Conservation (phyloP, 805 yeast genomes). For the Teunomyces atbi region DNA sequence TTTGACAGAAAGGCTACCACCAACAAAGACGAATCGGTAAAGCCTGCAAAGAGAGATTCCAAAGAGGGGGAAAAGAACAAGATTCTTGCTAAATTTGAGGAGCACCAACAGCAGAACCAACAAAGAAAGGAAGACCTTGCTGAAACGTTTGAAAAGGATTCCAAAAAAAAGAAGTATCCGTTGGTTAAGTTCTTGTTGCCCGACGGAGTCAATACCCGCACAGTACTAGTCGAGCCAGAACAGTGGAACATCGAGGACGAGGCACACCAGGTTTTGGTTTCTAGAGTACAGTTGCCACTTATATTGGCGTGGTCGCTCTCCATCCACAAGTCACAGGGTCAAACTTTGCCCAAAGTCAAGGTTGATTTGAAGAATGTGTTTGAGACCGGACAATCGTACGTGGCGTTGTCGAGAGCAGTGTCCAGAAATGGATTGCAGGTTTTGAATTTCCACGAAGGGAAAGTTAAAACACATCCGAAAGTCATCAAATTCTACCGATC, state of each 20-base stretch:
- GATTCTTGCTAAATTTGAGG: not conserved
- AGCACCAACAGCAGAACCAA: constrained; percentile 22
- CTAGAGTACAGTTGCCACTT: constrained; percentile 79
- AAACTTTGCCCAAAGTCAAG: constrained; percentile 70
- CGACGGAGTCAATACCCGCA: constrained; percentile 65
- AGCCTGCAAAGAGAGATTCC: not conserved
- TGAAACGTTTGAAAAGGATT: constrained; percentile 40
- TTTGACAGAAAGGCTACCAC: constrained; percentile 8
- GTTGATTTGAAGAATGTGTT: constrained; percentile 77
- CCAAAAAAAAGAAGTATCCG: constrained; percentile 57
- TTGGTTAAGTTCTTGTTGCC: constrained; percentile 72
- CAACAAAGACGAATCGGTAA: not conserved
- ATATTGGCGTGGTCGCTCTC: constrained; percentile 96
- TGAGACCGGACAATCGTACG: constrained; percentile 95
- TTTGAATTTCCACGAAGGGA: constrained; percentile 60
- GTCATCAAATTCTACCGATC: constrained; percentile 69
- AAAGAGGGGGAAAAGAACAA: constrained; percentile 1
- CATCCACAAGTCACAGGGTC: constrained; percentile 95
- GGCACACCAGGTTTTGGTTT: constrained; percentile 60
- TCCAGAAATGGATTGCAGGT: constrained; percentile 82
- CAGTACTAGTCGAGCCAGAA: constrained; percentile 80
- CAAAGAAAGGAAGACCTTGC: constrained; percentile 49
- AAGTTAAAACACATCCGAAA: constrained; percentile 66
- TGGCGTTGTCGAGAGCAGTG: constrained; percentile 89
- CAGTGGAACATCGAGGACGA: constrained; percentile 80